Base-by-base conservation (phyloP, 306 rosid species). In the Vigna hirtella region DNA sequence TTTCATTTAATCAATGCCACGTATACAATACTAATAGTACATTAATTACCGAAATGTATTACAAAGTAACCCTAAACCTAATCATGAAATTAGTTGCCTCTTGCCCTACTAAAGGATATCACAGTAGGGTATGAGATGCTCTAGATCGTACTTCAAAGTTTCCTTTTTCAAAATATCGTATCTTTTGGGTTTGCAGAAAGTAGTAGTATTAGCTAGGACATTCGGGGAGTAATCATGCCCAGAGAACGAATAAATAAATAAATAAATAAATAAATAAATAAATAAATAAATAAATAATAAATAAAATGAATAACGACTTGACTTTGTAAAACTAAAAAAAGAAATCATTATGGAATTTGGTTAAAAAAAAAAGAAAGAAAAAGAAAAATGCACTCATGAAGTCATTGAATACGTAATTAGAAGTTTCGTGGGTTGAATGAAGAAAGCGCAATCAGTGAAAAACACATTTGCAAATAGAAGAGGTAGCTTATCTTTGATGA, bases 401-500 rank as follows among this genome's bases (percentile, higher is more conserved):
- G 20, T 42, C 64, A 61, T 63, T 14, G 53, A 69, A 63, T 66
- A 30, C 49, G 71, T 53, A 32, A 70, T 52, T 52, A 32, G 63
- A 75, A 75, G 42, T 76, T 76, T 76, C 63, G 38, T 64, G 69
- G 73, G 40, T 69, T 59, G 16, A 56, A 76, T 18, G 71, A 61
- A 13, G 58, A 76, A 75, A 38, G 52, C 5, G 63, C 70, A 16
- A 81, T 77, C 79, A 63, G 57, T 78, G 79, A 52, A 71, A 53
- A 65, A 48, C 78, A 81, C 81, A 74, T 82, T 77, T 70, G 32
- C 34, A 43, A 72, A 82, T 28, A 42, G 30, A 72, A 82, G 47
- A 49, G 38, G 62, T 75, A 63, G 71, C 82, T 85, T 80, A 81
- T 72, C 77, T 86, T 81, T 76, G 72, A 77, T 81, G 76, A 79